Percentiles rank a stretch among this genome's conserved stretches.
phyloP scores from a whole-genome alignment of 805 yeast genomes.

The Candida pini region DNA sequence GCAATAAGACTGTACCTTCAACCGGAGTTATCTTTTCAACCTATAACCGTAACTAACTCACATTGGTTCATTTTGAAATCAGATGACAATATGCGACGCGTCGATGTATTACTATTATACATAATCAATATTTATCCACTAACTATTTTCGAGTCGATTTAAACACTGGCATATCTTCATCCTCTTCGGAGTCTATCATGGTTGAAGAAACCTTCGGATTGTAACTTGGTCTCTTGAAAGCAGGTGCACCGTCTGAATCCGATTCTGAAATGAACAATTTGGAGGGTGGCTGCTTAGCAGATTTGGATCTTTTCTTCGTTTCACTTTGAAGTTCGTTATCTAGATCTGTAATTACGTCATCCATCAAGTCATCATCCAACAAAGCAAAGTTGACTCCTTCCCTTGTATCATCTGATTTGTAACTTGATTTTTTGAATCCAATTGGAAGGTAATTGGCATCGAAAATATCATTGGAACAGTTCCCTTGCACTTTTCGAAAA shows the following conservation, averaged over 20 bases:
- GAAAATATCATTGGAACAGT: conserved; percentile 8
- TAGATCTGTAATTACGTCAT: conserved; percentile 10
- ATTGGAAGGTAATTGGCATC: conserved; percentile 16
- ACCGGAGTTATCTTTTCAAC: background rate
- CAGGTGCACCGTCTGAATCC: conserved; percentile 6
- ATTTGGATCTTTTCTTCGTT: background rate
- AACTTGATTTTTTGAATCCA: conserved; percentile 8
- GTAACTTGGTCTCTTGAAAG: background rate
- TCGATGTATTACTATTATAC: no score
- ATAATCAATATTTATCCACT: background rate
- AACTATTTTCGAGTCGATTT: conserved; percentile 21
- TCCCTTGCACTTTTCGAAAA: conserved; percentile 8
- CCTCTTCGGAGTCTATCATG: no score
- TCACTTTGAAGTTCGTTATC: conserved; percentile 11
- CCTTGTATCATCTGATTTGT: conserved; percentile 8
- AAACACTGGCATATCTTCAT: conserved; percentile 27
- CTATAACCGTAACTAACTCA: no score
- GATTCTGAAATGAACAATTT: no score
- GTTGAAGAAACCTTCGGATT: background rate
- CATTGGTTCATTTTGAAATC: no score
- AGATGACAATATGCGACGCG: no score
- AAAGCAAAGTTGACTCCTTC: conserved; percentile 9
- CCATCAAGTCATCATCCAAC: background rate
- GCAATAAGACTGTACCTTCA: background rate
- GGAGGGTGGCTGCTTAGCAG: no score